These are phyloP conservation scores for Aspergillus candidus DNA, from an alignment of 2,329 filamentous ascomycete species.

Conservation along the genomic window DNA sequence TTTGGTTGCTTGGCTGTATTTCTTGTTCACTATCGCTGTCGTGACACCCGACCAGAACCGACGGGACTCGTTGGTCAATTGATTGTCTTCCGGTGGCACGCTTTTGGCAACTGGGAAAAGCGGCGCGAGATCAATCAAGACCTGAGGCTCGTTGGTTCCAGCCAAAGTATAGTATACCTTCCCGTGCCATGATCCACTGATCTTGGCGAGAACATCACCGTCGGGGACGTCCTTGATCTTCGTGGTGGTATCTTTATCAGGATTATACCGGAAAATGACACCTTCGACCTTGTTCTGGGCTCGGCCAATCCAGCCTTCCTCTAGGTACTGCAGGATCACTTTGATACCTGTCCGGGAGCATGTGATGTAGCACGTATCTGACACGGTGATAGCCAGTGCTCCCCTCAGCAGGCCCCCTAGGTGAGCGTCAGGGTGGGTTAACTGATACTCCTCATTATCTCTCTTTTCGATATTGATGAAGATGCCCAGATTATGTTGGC, in stretches of 20 bases:
- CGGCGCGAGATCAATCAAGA: constrained; percentile 83
- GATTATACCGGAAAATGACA: constrained; percentile 84
- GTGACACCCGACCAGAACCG: constrained; percentile 85
- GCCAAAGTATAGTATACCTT: constrained; percentile 56
- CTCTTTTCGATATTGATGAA: constrained; percentile 80
- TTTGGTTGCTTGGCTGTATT: constrained; percentile 75
- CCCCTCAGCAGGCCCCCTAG: constrained; percentile 82
- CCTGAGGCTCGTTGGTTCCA: constrained; percentile 49
- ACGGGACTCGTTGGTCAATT: constrained; percentile 84
- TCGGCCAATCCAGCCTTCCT: constrained; percentile 90
- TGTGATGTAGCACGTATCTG: constrained; percentile 80
- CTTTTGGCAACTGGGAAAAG: constrained; percentile 73
- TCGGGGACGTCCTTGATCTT: constrained; percentile 82
- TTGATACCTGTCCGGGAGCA: constrained; percentile 89
- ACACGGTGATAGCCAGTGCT: constrained; percentile 81
- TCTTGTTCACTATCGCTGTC: constrained; percentile 73
- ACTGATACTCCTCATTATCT: constrained; percentile 84
- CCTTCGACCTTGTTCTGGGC: constrained; percentile 88
- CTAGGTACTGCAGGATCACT: constrained; percentile 84
- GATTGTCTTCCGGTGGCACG: constrained; percentile 67
- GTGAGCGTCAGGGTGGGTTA: constrained; percentile 91
- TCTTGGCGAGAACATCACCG: constrained; percentile 71
- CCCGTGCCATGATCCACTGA: constrained; percentile 81
- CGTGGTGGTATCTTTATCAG: constrained; percentile 72
- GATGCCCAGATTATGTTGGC: constrained; percentile 90